Evolutionary conservation across 1,139 yeast species (phyloP).

Genomic region (Debaryomycetaceae sp.): DNA sequence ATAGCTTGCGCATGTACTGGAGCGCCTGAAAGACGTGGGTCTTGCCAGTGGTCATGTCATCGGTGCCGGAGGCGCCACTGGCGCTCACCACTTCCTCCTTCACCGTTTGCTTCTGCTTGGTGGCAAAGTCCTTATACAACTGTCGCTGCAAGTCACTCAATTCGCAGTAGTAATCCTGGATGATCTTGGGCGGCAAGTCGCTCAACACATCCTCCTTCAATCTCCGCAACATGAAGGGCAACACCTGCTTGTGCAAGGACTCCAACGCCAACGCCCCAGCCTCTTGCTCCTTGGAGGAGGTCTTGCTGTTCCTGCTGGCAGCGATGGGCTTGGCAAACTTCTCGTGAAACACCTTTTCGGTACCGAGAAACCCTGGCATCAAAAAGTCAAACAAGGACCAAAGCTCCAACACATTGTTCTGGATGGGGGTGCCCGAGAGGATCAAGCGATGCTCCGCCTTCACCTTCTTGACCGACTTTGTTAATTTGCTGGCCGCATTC

Average conservation of each 20-base stretch:
- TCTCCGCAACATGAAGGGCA: constrained; percentile 94
- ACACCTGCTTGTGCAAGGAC: constrained; percentile 91
- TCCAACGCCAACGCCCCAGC: constrained; percentile 95
- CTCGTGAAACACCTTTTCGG: constrained; percentile 91
- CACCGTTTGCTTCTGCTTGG: constrained; percentile 72
- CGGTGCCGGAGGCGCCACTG: constrained; percentile 16
- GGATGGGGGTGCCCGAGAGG: constrained; percentile 96
- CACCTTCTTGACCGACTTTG: constrained; percentile 80
- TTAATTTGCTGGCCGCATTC: constrained; percentile 81
- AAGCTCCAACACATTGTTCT: constrained; percentile 89
- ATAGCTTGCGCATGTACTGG: constrained; percentile 94
- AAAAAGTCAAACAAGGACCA: constrained; percentile 97
- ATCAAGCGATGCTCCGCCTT: constrained; percentile 87
- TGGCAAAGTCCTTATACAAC: constrained; percentile 86
- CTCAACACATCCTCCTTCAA: constrained; percentile 93
- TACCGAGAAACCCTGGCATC: constrained; percentile 98
- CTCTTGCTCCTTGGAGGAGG: constrained; percentile 92
- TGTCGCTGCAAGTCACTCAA: constrained; percentile 85
- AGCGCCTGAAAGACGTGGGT: constrained; percentile 96
- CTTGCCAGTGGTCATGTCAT: constrained; percentile 35
- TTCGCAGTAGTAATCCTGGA: constrained; percentile 97
- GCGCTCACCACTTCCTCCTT: constrained; percentile 51
- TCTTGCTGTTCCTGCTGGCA: constrained; percentile 84
- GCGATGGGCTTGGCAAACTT: constrained; percentile 97
- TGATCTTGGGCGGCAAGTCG: constrained; percentile 96